A percentile compares a stretch with the other conserved stretches of the same genome.
Conservation (phyloP, 495 filamentous ascomycete species). For the Penicillium fimorum region DNA sequence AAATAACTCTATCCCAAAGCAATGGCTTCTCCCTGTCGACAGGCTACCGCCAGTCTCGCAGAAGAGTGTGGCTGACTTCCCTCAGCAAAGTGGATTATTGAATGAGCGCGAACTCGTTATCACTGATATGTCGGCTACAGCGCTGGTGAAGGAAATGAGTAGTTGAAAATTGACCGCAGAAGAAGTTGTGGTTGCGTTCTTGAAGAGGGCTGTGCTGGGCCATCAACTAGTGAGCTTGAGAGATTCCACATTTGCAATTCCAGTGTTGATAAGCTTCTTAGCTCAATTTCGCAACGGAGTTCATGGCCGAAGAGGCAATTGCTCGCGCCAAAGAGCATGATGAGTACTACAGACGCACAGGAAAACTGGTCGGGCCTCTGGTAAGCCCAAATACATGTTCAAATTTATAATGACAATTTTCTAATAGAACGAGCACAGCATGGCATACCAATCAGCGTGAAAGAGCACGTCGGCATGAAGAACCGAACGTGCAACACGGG, state of each 20-base stretch:
- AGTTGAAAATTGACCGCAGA: conserved; percentile 49
- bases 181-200: conserved; percentile 59
- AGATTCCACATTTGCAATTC: background rate
- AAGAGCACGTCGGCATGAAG: conserved; percentile 65
- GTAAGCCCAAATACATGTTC: conserved; percentile 17
- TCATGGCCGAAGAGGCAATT: conserved; percentile 62
- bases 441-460: conserved; percentile 64
- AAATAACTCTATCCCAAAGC: conserved; percentile 35
- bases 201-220: conserved; percentile 59
- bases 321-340: conserved; percentile 59
- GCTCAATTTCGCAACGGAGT: conserved; percentile 66
- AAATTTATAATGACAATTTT: too few species aligned
- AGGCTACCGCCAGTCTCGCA: conserved; percentile 29
- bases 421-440: conserved; percentile 46
- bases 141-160: conserved; percentile 50
- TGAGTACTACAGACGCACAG: conserved; percentile 38
- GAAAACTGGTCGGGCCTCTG: conserved; percentile 40
- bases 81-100: conserved; percentile 48
- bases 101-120: conserved; percentile 54
- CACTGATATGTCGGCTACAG: conserved; percentile 55
- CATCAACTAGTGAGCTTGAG: conserved; percentile 51
- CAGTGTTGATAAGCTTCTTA: conserved; percentile 10
- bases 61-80: conserved; percentile 44
- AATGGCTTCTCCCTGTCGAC: conserved; percentile 38
- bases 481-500: conserved; percentile 40